Conservation (phyloP, 257 asterid genomes). For the Fraxinus anomala region DNA sequence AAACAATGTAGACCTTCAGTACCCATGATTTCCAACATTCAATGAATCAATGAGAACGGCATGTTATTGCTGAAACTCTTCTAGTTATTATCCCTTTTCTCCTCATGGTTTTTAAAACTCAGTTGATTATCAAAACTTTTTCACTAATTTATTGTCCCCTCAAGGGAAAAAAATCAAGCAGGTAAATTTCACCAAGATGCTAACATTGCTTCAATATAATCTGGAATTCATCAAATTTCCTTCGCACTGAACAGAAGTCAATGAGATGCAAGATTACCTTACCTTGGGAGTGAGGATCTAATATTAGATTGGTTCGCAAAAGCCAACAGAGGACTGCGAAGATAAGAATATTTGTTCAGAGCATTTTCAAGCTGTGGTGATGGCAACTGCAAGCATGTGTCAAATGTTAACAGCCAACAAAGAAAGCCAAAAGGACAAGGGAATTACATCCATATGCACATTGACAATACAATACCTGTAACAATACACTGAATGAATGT, state of each 20-base stretch:
- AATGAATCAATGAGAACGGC: no score
- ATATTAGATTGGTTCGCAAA: constrained; percentile 60
- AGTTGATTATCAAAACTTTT: background rate
- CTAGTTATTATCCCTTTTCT: background rate
- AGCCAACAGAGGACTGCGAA: constrained; percentile 75
- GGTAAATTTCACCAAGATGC: background rate
- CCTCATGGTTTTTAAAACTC: background rate
- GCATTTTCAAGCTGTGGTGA: constrained; percentile 87
- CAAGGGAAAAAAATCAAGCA: background rate
- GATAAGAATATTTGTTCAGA: constrained; percentile 73
- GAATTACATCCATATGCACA: constrained; percentile 14
- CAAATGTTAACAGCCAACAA: constrained; percentile 21
- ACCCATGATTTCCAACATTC: no score
- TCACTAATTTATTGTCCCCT: background rate
- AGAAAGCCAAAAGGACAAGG: constrained; percentile 16
- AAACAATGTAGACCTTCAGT: no score
- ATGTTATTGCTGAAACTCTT: background rate
- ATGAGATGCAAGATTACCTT: constrained; percentile 25
- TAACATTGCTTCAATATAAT: background rate
- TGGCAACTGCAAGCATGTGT: constrained; percentile 76
- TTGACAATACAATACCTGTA: constrained; percentile 57
- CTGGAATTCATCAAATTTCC: background rate
- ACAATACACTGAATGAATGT: constrained; percentile 79
- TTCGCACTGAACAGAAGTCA: background rate
- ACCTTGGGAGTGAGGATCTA: constrained; percentile 71